Base-by-base conservation (phyloP, 2,329 filamentous ascomycete genomes). In the Boeremia exigua region DNA sequence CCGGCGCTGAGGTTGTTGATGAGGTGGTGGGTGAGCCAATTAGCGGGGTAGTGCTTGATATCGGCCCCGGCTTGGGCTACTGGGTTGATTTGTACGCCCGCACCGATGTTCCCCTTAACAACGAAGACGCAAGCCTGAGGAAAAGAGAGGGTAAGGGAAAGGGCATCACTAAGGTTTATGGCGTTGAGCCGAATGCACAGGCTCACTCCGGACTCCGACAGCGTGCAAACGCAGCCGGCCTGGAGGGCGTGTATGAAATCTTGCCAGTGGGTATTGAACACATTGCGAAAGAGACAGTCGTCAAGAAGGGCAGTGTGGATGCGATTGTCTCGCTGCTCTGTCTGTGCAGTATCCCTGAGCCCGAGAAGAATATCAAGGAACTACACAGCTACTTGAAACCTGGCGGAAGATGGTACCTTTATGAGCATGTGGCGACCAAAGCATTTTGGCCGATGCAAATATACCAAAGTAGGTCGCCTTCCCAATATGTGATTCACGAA, bases 381-480 rank as follows among this genome's bases (percentile, higher is more conserved):
- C 47, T 64, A 5, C 42, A 60, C 27, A 44, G 44, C n/a, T 64
- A 64, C 14, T 28, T 64, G 23, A 62, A 60, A 14, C 52, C 58
- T 17, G 61, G 61, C 8, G 61, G 61, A 2, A 46, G 55, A 28
- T 64, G 61, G 61, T 64, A 64, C 32, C 29, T 64, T 15, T 64
- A 60, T 19, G 61, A 64, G 52, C 61, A 64, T 25, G 61, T 64
- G 11, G 33, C 10, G 1, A 42, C 36, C n/a, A 59, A 58, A 19
- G 39, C 43, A 15, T 34, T 39, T 14, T 48, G 50, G 59, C 38
- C 47, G 1, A 64, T 64, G 57, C 56, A 47, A 28, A n/a, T 62
- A 6, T 64, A 64, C 36, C 61, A 64, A 55, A 49, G 61, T 64
- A 58, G 10, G 61, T 49, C 3, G 6, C 25, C 6, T 17, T 10